Conservation (phyloP, 2,329 filamentous ascomycete species). For the Rhinocladiella similis region DNA sequence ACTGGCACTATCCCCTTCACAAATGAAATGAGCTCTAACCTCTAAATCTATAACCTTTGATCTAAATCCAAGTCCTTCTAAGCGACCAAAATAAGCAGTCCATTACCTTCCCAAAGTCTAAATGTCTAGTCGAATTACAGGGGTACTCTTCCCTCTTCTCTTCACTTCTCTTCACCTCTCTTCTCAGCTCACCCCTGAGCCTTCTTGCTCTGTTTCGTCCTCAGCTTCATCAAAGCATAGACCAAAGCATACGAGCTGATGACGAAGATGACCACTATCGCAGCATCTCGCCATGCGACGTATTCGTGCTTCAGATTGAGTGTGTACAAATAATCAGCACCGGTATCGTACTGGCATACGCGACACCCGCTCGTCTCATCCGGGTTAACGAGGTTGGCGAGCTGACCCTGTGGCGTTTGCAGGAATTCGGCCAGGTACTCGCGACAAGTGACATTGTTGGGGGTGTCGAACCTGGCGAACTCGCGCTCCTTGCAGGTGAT, state of each 20-base stretch:
- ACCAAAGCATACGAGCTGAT: conserved; percentile 55
- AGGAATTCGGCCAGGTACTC: conserved; percentile 57
- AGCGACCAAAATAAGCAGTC: no score
- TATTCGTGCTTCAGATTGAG: conserved; percentile 62
- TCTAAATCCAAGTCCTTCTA: no score
- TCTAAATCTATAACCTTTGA: no score
- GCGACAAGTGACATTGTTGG: conserved; percentile 54
- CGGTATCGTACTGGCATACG: conserved; percentile 61
- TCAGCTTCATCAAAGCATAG: conserved; percentile 41
- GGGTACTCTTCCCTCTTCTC: neutral
- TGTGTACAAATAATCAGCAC: conserved; percentile 60
- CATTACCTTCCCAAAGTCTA: neutral
- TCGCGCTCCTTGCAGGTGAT: conserved; percentile 52
- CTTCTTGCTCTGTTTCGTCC: conserved; percentile 40
- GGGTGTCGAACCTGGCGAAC: conserved; percentile 48
- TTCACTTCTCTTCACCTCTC: neutral
- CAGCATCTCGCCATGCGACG: conserved; percentile 68
- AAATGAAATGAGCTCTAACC: no score
- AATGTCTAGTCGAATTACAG: neutral
- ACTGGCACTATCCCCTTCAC: no score
- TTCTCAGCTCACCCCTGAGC: conserved; percentile 26
- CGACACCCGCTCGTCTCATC: conserved; percentile 55
- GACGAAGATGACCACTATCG: conserved; percentile 58
- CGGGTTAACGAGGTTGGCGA: conserved; percentile 59
- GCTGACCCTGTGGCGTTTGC: neutral